phyloP scores from a whole-genome alignment of 2,329 filamentous ascomycete genomes.

The Beauveria asiatica region DNA sequence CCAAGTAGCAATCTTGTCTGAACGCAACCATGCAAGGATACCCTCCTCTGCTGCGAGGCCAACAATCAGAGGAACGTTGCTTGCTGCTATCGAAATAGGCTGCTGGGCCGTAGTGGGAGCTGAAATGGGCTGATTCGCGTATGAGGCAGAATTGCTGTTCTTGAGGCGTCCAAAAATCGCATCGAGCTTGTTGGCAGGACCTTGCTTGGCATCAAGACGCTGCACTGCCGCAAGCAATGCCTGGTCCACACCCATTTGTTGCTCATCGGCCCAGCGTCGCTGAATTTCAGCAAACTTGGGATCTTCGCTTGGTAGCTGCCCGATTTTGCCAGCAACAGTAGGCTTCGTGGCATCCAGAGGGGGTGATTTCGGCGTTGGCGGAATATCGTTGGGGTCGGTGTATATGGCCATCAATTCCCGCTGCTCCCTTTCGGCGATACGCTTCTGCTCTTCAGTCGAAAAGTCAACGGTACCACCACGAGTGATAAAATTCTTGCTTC shows the following conservation, averaged over 20 bases:
- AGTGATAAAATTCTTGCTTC: conserved; percentile 42
- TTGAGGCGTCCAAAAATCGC: conserved; percentile 31
- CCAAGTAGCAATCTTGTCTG: conserved; percentile 36
- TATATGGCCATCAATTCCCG: conserved; percentile 55
- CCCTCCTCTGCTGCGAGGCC: conserved; percentile 31
- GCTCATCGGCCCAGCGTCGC: conserved; percentile 38
- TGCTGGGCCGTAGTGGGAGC: not conserved
- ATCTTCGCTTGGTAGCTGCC: conserved; percentile 30
- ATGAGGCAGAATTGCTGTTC: conserved; percentile 12
- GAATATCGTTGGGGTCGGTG: conserved; percentile 44
- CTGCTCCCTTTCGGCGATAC: conserved; percentile 48
- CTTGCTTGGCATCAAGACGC: conserved; percentile 32
- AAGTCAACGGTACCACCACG: conserved; percentile 45
- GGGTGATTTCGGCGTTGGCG: conserved; percentile 48
- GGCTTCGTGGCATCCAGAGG: conserved; percentile 24
- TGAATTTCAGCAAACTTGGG: conserved; percentile 40
- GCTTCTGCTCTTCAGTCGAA: conserved; percentile 45
- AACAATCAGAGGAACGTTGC: conserved; percentile 22
- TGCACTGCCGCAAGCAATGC: conserved; percentile 35
- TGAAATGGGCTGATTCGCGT: not conserved
- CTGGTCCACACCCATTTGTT: conserved; percentile 34
- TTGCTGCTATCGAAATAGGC: not conserved
- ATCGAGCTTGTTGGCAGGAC: conserved; percentile 29
- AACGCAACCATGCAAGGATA: conserved; percentile 34
- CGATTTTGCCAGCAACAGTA: conserved; percentile 20